Evolutionary conservation across 2,329 filamentous ascomycete genomes (phyloP).

Genomic region (Aphanocladium album): DNA sequence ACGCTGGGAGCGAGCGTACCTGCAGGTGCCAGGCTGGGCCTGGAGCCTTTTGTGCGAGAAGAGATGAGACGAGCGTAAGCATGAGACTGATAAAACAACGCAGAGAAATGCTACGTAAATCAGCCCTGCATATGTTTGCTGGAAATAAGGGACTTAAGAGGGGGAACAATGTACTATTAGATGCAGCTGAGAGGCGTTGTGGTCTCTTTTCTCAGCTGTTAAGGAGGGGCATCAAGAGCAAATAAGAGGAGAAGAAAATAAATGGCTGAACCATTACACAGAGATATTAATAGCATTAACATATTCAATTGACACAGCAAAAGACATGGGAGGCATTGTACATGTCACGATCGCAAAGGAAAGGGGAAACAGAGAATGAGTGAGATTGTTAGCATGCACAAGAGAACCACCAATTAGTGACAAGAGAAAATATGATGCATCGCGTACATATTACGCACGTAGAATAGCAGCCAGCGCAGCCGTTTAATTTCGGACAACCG

Average conservation of each 20-base stretch:
- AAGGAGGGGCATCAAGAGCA: not conserved
- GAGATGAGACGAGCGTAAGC: constrained; percentile 18
- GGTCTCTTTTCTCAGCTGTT: not conserved
- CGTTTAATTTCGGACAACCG: constrained; percentile 10
- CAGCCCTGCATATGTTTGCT: not conserved
- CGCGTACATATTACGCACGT: not conserved
- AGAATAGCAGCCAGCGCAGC: not conserved
- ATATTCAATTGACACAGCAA: not conserved
- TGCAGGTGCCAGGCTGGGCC: constrained; percentile 27
- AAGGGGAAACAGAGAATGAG: not conserved
- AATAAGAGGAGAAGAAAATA: not conserved
- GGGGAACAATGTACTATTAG: not conserved
- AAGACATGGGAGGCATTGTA: not conserved
- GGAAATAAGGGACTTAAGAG: not conserved
- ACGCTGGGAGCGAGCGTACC: constrained; percentile 40
- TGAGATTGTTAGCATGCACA: not conserved
- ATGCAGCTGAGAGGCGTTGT: not conserved
- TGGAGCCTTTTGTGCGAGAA: constrained; percentile 34
- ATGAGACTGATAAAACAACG: not conserved
- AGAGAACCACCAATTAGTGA: not conserved
- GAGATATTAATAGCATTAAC: not conserved
- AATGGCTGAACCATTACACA: not conserved
- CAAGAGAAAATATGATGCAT: not conserved
- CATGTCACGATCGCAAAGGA: not conserved
- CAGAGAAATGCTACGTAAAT: not conserved